phyloP scores from a whole-genome alignment of 148 eudicot species.

The Amaranthus cruentus region DNA sequence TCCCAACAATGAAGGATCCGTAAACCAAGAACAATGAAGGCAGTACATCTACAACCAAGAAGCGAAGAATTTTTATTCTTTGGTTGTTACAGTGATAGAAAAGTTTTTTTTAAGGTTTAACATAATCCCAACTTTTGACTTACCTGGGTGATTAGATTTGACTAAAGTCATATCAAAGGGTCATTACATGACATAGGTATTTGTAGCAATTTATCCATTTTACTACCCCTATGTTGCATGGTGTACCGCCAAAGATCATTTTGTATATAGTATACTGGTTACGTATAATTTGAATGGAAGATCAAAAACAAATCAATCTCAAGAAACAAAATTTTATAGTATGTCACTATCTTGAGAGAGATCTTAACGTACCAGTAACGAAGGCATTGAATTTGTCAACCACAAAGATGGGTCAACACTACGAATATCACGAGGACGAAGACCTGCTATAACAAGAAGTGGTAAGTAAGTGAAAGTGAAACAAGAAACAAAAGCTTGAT shows the following conservation, averaged over 20 bases:
- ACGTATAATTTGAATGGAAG: background rate
- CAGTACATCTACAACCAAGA: too few species aligned
- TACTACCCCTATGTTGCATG: background rate
- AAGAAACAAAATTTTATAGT: background rate
- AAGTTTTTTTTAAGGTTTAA: too few species aligned
- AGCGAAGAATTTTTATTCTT: too few species aligned
- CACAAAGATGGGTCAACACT: slow-evolving; percentile 98
- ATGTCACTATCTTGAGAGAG: background rate
- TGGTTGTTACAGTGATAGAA: too few species aligned
- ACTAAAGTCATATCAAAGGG: background rate
- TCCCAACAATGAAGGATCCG: too few species aligned
- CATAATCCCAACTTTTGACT: too few species aligned
- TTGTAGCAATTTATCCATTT: background rate
- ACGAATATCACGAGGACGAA: slow-evolving; percentile 94
- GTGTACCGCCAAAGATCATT: background rate
- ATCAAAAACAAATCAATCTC: background rate
- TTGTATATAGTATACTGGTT: background rate
- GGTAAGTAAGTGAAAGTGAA: background rate
- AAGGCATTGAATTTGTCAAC: slow-evolving; percentile 97
- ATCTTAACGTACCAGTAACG: slow-evolving; percentile 60
- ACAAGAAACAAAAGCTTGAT: too few species aligned
- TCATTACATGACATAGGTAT: background rate
- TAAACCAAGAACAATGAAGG: too few species aligned
- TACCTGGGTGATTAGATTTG: too few species aligned
- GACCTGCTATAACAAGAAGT: slow-evolving; percentile 42